phyloP scores from a whole-genome alignment of 2,329 filamentous ascomycete species.

The Colletotrichum gloeosporioides region DNA sequence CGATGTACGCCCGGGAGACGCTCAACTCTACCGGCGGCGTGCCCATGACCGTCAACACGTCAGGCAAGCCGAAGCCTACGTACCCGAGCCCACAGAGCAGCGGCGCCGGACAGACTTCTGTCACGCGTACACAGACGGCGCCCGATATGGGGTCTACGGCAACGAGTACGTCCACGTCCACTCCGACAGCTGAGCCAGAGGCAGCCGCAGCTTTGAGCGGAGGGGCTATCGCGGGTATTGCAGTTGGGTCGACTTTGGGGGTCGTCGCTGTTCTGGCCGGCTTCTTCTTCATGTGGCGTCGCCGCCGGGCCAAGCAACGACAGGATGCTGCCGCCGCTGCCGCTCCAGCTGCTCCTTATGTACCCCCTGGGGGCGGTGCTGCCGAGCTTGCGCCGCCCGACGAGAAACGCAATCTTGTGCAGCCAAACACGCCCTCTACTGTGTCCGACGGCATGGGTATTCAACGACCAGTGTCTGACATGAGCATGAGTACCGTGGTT shows the following conservation, averaged over 20 bases:
- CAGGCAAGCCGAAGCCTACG: neutral
- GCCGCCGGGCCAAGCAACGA: neutral
- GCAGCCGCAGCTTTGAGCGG: neutral
- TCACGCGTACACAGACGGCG: neutral
- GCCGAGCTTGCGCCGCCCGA: neutral
- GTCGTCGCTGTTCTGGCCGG: neutral
- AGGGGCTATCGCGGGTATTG: conserved; percentile 6
- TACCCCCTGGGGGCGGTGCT: neutral
- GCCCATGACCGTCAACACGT: neutral
- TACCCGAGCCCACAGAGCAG: neutral
- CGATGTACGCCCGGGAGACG: neutral
- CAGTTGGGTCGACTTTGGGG: neutral
- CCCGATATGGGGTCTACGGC: neutral
- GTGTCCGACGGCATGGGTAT: neutral
- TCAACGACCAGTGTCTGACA: neutral
- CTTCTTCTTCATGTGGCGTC: neutral
- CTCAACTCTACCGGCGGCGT: neutral
- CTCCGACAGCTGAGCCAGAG: neutral
- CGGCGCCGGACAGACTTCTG: neutral
- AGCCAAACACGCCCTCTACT: neutral
- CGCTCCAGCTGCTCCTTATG: neutral
- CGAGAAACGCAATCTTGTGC: neutral
- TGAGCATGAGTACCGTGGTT: neutral
- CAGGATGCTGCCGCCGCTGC: neutral
- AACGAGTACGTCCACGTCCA: neutral